A percentile compares a stretch with the other conserved stretches of the same genome.
Evolutionary conservation across 202 grass and related monocot species (phyloP).

Genomic region (Zoysia matrella): DNA sequence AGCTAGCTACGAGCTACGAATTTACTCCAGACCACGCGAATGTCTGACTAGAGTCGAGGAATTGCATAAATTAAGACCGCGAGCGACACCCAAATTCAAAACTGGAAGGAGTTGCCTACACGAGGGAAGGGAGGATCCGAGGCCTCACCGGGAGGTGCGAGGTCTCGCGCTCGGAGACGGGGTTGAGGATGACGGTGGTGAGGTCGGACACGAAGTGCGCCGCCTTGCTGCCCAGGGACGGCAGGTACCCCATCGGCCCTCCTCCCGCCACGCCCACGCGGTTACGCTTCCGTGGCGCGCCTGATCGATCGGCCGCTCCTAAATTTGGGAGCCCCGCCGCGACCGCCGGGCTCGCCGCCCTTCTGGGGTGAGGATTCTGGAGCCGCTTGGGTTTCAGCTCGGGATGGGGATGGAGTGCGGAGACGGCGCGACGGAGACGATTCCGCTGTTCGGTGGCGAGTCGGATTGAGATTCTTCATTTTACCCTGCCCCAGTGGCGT

Average conservation of each 20-base stretch:
- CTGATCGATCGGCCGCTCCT: conserved; percentile 11
- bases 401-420: background rate
- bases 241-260: conserved; percentile 76
- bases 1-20: conserved; percentile 11
- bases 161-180: conserved; percentile 84
- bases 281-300: background rate
- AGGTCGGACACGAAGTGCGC: conserved; percentile 93
- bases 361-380: conserved; percentile 22
- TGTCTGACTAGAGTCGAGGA: background rate
- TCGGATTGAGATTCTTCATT: conserved; percentile 20
- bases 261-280: background rate
- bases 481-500: background rate
- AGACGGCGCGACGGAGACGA: conserved; percentile 13
- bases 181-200: conserved; percentile 98
- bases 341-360: background rate
- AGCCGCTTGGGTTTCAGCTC: background rate
- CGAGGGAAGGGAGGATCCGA: conserved; percentile 15
- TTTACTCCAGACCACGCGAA: background rate
- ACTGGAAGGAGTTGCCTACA: background rate
- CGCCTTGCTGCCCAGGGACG: conserved; percentile 89
- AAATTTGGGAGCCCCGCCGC: conserved; percentile 29
- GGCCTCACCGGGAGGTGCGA: conserved; percentile 65
- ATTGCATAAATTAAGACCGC: conserved; percentile 1
- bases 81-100: conserved; percentile 14
- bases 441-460: conserved; percentile 39